Evolutionary conservation across 495 filamentous ascomycete genomes (phyloP), one percentile per base, ranked within the genome.

Genomic region (Penicillium malachiteum): DNA sequence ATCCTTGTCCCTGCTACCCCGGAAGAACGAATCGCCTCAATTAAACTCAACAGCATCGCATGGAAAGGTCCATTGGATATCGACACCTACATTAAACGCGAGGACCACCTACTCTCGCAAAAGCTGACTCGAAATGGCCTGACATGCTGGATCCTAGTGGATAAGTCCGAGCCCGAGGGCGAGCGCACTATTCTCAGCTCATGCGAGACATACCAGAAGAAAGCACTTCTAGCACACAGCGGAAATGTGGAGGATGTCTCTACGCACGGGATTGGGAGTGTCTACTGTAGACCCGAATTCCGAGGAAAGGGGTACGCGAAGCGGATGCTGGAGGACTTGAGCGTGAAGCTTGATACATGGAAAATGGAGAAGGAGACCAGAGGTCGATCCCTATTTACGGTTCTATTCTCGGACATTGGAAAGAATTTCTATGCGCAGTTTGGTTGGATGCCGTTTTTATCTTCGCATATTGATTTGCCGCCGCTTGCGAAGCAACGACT

Each of bases 321-420:
- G 50, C 76, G 91, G 40, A 85, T 90, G 85, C 73, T 89, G 58
- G 71, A 76, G 43, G 82, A 83, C 59, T 57, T 85, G 49, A 76
- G 73, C 50, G 72, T 58, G 58, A 78, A 70, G 59, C 68, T 86
- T 43, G 71, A 81, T 63, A 78, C 62, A 12, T 82, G 78, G 78
- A 74, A 83, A 53, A 73, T 70, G 35, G 77, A 76, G 6, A 64
- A 69, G 34, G 68, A 77, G 44, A 39, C 42, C 1, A 66, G 71
- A 14, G 62, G 69, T 49, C 68, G 68, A 18, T 69, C 71, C 12
- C 54, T 84, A 16, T 91, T 89, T 65, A 87, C 87, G 8, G 82
- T 93, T 21, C 71, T 98, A 33, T 98, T 87, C 71, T 97, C 92
- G 9, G 94, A 98, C 69, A 96, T 98, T 62, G 94, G 94, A 4